A percentile compares a stretch with the other conserved stretches of the same genome.
Conservation (phyloP, 352 stramenopile species). For the Phytophthora agathidicida region DNA sequence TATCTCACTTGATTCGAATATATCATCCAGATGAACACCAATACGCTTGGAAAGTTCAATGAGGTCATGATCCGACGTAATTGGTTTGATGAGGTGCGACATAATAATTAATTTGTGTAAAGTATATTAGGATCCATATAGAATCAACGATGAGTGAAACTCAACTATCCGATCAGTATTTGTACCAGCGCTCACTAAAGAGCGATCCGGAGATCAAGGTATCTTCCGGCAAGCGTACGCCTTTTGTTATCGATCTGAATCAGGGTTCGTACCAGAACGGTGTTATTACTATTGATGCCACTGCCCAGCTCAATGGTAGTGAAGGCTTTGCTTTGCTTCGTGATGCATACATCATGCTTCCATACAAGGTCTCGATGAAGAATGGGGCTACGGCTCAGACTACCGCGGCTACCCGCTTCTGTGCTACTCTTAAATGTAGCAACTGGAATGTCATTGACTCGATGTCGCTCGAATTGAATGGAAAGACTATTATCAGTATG, state of each 20-base stretch:
- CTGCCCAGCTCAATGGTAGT: slow-evolving; percentile 5
- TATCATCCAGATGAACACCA: slow-evolving; percentile 4
- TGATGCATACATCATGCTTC: slow-evolving; percentile 9
- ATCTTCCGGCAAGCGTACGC: neutral
- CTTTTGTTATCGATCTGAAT: slow-evolving; percentile 9
- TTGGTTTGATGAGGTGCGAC: neutral
- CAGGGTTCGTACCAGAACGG: slow-evolving; percentile 13
- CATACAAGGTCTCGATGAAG: slow-evolving; percentile 11
- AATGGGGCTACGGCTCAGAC: too few species aligned
- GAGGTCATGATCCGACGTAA: slow-evolving; percentile 7
- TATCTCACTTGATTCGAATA: slow-evolving; percentile 23
- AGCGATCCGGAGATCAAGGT: too few species aligned
- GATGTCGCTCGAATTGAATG: slow-evolving; percentile 6
- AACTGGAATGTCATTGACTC: slow-evolving; percentile 17
- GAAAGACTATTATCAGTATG: too few species aligned
- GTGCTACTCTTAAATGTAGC: neutral
- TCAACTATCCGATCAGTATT: slow-evolving; percentile 14
- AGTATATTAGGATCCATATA: slow-evolving; percentile 17
- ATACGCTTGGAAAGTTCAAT: slow-evolving; percentile 10
- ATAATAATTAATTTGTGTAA: slow-evolving; percentile 9
- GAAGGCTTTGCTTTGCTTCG: slow-evolving; percentile 8
- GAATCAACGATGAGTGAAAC: slow-evolving; percentile 13
- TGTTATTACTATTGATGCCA: slow-evolving; percentile 15
- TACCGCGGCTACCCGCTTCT: slow-evolving; percentile 1
- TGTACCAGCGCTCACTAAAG: slow-evolving; percentile 11